Percentiles rank a stretch among this genome's conserved stretches.
These are phyloP conservation scores for Xylariaceae sp. DNA, from an alignment of 2,329 filamentous ascomycete species.

Conservation along the genomic window DNA sequence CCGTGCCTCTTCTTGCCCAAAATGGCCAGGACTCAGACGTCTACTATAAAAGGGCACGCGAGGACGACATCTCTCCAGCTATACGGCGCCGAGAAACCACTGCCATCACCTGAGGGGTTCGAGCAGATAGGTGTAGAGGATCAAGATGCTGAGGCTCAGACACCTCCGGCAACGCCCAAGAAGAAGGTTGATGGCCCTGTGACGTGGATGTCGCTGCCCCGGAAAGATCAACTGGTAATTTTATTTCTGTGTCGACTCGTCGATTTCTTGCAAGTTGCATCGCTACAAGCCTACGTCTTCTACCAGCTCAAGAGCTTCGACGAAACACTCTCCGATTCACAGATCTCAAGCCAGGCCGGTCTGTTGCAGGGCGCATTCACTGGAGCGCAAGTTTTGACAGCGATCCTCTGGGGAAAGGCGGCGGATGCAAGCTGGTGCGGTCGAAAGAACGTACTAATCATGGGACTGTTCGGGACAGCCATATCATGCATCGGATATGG, in stretches of 20 bases:
- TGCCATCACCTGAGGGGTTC: slow-evolving; percentile 28
- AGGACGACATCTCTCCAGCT: slow-evolving; percentile 34
- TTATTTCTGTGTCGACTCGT: slow-evolving; percentile 74
- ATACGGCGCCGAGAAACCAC: slow-evolving; percentile 18
- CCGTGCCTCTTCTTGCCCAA: not conserved
- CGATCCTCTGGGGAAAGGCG: slow-evolving; percentile 74
- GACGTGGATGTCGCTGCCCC: slow-evolving; percentile 73
- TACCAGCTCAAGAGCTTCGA: slow-evolving; percentile 75
- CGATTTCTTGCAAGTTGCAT: slow-evolving; percentile 76
- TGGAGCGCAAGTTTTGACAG: slow-evolving; percentile 74
- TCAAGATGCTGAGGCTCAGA: slow-evolving; percentile 32
- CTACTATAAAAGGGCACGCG: slow-evolving; percentile 23
- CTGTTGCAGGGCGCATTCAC: slow-evolving; percentile 76
- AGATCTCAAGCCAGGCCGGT: slow-evolving; percentile 72
- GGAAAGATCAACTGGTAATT: slow-evolving; percentile 73
- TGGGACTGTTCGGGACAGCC: slow-evolving; percentile 72
- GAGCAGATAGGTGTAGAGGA: slow-evolving; percentile 20
- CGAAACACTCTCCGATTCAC: slow-evolving; percentile 57
- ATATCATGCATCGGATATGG: slow-evolving; percentile 75
- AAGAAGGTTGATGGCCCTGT: slow-evolving; percentile 48
- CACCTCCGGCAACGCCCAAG: slow-evolving; percentile 23
- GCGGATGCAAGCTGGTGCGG: slow-evolving; percentile 66
- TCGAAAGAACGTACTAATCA: slow-evolving; percentile 72
- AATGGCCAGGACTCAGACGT: slow-evolving; percentile 16
- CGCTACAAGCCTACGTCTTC: slow-evolving; percentile 74